Evolutionary conservation across 2,329 filamentous ascomycete species (phyloP).

Genomic region (Xylaria sp.): DNA sequence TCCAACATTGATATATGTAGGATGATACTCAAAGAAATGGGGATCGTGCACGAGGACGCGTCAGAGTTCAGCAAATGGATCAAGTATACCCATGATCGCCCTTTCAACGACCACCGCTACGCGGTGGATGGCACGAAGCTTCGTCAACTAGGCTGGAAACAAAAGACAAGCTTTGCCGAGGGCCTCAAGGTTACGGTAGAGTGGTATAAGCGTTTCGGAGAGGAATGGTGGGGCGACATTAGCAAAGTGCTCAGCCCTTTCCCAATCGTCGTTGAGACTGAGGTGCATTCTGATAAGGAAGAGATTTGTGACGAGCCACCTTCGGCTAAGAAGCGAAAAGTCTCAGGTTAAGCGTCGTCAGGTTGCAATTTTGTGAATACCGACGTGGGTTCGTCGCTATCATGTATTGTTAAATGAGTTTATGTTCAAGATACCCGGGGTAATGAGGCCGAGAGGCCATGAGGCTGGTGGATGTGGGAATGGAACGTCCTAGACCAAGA

Average conservation of each 20-base stretch:
- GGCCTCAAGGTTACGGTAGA: conserved; percentile 72
- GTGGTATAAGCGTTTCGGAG: conserved; percentile 75
- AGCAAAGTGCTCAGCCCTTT: conserved; percentile 74
- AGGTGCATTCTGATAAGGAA: conserved; percentile 65
- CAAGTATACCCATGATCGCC: conserved; percentile 79
- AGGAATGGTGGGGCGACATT: conserved; percentile 78
- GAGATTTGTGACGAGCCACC: conserved; percentile 49
- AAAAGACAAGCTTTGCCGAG: conserved; percentile 71
- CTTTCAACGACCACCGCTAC: conserved; percentile 80
- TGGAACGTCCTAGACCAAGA: conserved; percentile 1
- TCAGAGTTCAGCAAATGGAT: conserved; percentile 72
- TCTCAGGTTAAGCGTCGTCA: conserved; percentile 24
- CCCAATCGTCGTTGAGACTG: conserved; percentile 66
- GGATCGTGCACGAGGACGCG: conserved; percentile 60
- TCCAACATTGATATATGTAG: conserved; percentile 77
- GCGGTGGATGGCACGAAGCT: conserved; percentile 77
- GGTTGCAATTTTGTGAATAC: background rate
- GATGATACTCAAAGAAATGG: conserved; percentile 71
- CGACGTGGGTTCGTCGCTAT: background rate
- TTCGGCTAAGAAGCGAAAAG: conserved; percentile 47
- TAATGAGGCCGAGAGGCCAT: conserved; percentile 15
- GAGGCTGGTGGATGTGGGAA: conserved; percentile 3
- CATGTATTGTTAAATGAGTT: conserved; percentile 27
- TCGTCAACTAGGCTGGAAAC: conserved; percentile 73
- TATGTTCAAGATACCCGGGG: conserved; percentile 27